A percentile compares a stretch with the other conserved stretches of the same genome.
phyloP scores from a whole-genome alignment of 805 yeast species.

The Starmerella davenportii region DNA sequence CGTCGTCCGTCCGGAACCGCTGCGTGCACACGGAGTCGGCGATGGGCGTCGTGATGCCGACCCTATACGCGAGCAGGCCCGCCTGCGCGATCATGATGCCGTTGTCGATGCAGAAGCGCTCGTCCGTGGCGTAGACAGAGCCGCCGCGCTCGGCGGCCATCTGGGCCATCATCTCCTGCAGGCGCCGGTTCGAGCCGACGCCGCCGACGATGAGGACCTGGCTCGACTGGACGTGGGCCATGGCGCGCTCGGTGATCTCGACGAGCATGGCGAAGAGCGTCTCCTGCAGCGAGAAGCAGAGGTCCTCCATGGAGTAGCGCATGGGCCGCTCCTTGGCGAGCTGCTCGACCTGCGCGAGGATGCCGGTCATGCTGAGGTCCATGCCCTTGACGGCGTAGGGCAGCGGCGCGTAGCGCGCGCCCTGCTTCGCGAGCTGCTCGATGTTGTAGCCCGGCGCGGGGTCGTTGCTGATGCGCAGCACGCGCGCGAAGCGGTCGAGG shows the following conservation, averaged over 20 bases:
- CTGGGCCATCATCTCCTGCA: slow-evolving; percentile 90
- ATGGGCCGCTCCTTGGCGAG: slow-evolving; percentile 30
- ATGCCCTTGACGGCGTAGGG: slow-evolving; percentile 98
- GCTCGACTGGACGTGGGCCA: slow-evolving; percentile 85
- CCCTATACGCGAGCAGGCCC: slow-evolving; percentile 68
- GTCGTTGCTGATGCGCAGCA: slow-evolving; percentile 68
- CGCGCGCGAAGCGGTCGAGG: slow-evolving; percentile 86
- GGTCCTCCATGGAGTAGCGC: slow-evolving; percentile 49
- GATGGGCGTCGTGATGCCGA: slow-evolving; percentile 46
- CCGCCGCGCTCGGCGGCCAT: slow-evolving; percentile 88
- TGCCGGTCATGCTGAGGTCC: slow-evolving; percentile 96
- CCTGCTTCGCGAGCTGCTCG: slow-evolving; percentile 70
- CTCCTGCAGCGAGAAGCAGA: slow-evolving; percentile 86
- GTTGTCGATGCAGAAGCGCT: slow-evolving; percentile 89
- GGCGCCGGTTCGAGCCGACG: slow-evolving; percentile 83
- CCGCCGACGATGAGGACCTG: slow-evolving; percentile 95
- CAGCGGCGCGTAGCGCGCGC: slow-evolving; percentile 41
- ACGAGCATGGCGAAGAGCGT: slow-evolving; percentile 88
- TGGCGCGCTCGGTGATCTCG: slow-evolving; percentile 92
- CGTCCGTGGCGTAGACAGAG: slow-evolving; percentile 84
- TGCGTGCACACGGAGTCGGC: slow-evolving; percentile 75
- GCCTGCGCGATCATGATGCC: slow-evolving; percentile 99
- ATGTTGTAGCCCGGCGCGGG: slow-evolving; percentile 98
- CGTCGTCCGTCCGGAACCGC: slow-evolving; percentile 88
- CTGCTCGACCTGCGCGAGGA: slow-evolving; percentile 65